phyloP scores from a whole-genome alignment of 2,329 filamentous ascomycete species.

The Penicillium sp. region DNA sequence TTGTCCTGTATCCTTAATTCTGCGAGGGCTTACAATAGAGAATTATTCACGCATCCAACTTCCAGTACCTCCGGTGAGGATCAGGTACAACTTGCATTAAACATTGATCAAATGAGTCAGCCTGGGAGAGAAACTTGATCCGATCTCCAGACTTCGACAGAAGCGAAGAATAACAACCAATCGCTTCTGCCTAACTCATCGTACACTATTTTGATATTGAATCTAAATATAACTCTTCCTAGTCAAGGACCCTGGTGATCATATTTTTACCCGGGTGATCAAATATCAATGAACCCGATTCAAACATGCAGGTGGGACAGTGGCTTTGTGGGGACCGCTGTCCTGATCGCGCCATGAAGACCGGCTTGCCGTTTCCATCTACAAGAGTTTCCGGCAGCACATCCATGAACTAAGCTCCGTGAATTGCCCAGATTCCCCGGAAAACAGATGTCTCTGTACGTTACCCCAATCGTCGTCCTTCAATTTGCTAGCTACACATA shows the following conservation, averaged over 20 bases:
- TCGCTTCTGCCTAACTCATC: neutral
- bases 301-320: neutral
- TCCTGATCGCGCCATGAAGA: neutral
- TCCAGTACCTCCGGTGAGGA: neutral
- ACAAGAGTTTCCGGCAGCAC: neutral
- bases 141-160: neutral
- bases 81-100: neutral
- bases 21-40: slow-evolving; percentile 39
- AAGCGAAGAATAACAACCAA: neutral
- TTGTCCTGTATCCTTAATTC: slow-evolving; percentile 40
- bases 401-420: neutral
- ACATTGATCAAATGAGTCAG: neutral
- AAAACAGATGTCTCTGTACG: neutral
- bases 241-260: neutral
- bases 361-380: neutral
- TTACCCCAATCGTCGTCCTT: neutral
- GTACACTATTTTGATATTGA: neutral
- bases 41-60: slow-evolving; percentile 22
- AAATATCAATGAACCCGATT: neutral
- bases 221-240: neutral
- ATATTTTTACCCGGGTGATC: neutral
- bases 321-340: neutral
- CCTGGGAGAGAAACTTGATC: neutral
- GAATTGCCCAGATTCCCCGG: too few species aligned
- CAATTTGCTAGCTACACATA: neutral